Evolutionary conservation across 2,329 filamentous ascomycete species (phyloP), one percentile per base, ranked within the genome.

Genomic region (Scorias spongiosa): DNA sequence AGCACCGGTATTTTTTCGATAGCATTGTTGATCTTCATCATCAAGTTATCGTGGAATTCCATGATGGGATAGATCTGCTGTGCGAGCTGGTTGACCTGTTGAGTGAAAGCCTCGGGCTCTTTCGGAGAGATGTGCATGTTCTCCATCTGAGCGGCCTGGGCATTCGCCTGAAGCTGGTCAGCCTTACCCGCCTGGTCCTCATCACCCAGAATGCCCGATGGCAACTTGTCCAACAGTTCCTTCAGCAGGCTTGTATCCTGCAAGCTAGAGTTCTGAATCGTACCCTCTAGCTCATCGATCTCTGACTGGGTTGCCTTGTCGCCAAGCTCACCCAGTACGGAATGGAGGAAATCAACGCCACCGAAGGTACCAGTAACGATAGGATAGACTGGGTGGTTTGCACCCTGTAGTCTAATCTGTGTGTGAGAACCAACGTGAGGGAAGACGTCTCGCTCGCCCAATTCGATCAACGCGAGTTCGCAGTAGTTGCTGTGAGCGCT

Each of bases 261-360:
- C 40, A 75, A 71, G 54, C 76, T 71, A 6, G 73, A 72, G 20
- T 75, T 62, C 29, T 81, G 63, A 40, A 95, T 80, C 14, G 84
- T 81, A n/a, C 81, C 81, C 63, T 95, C 84, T 10, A 95, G 78
- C 55, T 87, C 80, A 57, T 93, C 77, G 44, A 96, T 79, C 60
- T 96, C 89, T 48, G 84, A 91, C 61, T 95, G 88, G 28, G 81
- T 88, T 47, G 88, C 70, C 67, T 94, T 94, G 64, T 95, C 88
- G 34, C 81, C 83, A 42, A 94, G 77, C 53, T 80, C 76, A 44
- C 76, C 76, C 51, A 78, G 84, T 28, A 93, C 87, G 1, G 84
- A 91, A 66, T 93, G 68, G 32, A 71, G 61, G 53, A 70, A 70
- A 57, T 95, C 89, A 11, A 94, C 88, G 49, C 88, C 88, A 48